Evolutionary conservation across 306 rosid species (phyloP).

Genomic region (Morella rubra): DNA sequence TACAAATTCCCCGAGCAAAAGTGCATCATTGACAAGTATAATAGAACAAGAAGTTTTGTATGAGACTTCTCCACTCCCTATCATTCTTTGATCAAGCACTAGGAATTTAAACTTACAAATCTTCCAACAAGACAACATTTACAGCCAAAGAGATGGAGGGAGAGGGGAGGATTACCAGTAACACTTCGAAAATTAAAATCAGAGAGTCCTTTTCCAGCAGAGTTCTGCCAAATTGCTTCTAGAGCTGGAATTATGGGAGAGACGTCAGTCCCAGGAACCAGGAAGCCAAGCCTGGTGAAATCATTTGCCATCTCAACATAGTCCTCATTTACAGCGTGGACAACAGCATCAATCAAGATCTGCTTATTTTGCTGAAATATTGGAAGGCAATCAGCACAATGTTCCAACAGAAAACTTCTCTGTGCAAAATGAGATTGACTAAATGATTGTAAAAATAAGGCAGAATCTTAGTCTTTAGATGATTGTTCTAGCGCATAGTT

Average conservation of each 20-base stretch:
- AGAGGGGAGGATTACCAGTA: conserved; percentile 56
- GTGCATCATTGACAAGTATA: conserved; percentile 11
- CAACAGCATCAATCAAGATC: conserved; percentile 95
- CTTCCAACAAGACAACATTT: not conserved
- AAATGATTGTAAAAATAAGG: not conserved
- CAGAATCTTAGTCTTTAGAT: not conserved
- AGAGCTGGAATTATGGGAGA: conserved; percentile 93
- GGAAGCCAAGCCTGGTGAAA: conserved; percentile 95
- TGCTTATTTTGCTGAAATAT: conserved; percentile 89
- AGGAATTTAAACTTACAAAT: not conserved
- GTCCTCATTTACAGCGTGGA: conserved; percentile 98
- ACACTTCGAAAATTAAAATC: conserved; percentile 95
- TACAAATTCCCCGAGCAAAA: conserved; percentile 1
- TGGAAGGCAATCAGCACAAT: conserved; percentile 27
- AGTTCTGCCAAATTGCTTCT: conserved; percentile 99
- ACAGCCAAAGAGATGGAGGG: not conserved
- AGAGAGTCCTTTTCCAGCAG: conserved; percentile 93
- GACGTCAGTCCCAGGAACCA: conserved; percentile 95
- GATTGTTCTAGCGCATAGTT: not conserved
- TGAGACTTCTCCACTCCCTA: conserved; percentile 9
- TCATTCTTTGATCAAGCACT: conserved; percentile 18
- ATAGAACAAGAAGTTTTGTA: conserved; percentile 10
- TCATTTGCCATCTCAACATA: conserved; percentile 98
- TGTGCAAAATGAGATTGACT: conserved; percentile 5
- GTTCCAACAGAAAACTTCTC: conserved; percentile 8